Conservation (phyloP, 2,329 filamentous ascomycete genomes). For the Elsinoe batatas region DNA sequence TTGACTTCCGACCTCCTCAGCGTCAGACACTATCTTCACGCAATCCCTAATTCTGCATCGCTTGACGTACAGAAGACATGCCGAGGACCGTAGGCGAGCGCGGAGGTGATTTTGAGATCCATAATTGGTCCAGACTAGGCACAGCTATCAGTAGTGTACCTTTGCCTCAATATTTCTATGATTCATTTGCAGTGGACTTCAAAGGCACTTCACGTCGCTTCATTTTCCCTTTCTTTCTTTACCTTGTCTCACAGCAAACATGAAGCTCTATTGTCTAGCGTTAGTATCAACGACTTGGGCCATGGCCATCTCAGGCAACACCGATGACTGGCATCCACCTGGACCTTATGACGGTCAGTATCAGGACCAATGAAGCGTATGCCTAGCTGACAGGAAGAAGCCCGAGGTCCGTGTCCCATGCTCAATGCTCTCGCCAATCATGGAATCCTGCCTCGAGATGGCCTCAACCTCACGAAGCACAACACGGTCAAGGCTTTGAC, state of each 20-base stretch:
- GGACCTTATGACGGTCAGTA: neutral
- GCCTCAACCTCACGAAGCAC: conserved; percentile 13
- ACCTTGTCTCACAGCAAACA: neutral
- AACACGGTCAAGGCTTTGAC: conserved; percentile 3
- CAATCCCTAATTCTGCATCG: neutral
- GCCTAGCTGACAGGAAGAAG: neutral
- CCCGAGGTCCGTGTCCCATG: conserved; percentile 23
- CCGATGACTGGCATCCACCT: conserved; percentile 5
- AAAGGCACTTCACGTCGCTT: neutral
- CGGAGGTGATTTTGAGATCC: neutral
- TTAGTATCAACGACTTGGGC: neutral
- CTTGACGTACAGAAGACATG: neutral
- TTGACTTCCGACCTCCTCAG: neutral
- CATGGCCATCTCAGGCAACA: neutral
- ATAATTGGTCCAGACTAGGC: neutral
- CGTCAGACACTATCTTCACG: neutral
- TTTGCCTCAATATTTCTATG: neutral
- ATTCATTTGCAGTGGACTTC: neutral
- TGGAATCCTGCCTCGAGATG: conserved; percentile 19
- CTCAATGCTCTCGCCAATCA: conserved; percentile 22
- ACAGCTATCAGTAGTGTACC: neutral
- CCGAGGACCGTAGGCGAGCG: neutral
- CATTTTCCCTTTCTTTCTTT: neutral
- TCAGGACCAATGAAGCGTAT: neutral
- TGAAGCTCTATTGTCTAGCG: neutral